Conservation (phyloP, 441 rosid genomes). For the Erodium texanum region DNA sequence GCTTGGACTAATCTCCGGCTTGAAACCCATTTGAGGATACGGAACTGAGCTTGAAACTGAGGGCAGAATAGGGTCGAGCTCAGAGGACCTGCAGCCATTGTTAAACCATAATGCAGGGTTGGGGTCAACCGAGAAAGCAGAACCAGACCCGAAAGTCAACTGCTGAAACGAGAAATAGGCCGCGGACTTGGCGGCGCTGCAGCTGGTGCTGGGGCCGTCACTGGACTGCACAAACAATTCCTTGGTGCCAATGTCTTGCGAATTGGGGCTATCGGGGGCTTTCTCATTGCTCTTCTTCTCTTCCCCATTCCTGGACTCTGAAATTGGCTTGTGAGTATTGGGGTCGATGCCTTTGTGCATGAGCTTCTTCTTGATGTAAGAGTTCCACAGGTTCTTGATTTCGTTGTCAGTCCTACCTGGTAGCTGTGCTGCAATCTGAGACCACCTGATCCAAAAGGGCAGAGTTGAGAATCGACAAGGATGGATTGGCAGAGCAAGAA, state of each 20-base stretch:
- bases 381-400: constrained; percentile 79
- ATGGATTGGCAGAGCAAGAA: no score
- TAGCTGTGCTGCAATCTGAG: constrained; percentile 67
- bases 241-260: constrained; percentile 20
- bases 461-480: background rate
- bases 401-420: constrained; percentile 80
- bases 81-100: constrained; percentile 6
- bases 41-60: background rate
- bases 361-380: constrained; percentile 71
- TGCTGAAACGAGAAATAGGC: constrained; percentile 45
- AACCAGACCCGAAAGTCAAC: constrained; percentile 29
- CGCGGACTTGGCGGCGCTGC: constrained; percentile 32
- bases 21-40: background rate
- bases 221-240: constrained; percentile 23
- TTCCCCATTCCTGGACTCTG: constrained; percentile 31
- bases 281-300: constrained; percentile 15
- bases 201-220: constrained; percentile 24
- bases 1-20: background rate
- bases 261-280: background rate
- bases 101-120: constrained; percentile 28
- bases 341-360: constrained; percentile 70
- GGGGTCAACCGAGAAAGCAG: constrained; percentile 20
- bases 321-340: constrained; percentile 57
- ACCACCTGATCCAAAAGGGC: constrained; percentile 44
- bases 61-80: constrained; percentile 9